These are phyloP conservation scores for Trebouxia sp. DNA, from an alignment of 139 green algal genomes.

Conservation along the genomic window DNA sequence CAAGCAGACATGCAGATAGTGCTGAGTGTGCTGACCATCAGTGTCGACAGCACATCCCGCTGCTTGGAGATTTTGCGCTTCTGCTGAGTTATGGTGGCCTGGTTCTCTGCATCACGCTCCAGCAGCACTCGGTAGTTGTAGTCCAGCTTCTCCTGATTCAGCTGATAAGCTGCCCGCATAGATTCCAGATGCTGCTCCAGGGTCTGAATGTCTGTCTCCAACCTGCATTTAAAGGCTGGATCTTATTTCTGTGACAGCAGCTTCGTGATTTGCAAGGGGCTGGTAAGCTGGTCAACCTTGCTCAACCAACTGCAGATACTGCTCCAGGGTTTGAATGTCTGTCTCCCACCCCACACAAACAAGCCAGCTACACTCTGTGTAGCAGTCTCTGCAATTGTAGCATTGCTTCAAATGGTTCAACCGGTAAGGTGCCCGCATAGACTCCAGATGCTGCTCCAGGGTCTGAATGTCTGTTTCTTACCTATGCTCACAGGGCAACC, in stretches of 20 bases:
- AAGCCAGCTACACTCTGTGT: no score
- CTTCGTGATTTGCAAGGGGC: no score
- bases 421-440: conserved; percentile 85
- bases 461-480: background rate
- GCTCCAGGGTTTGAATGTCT: background rate
- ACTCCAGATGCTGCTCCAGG: conserved; percentile 71
- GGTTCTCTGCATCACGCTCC: conserved; percentile 56
- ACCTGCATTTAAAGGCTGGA: conserved; percentile 31
- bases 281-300: background rate
- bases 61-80: conserved; percentile 81
- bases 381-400: conserved; percentile 90
- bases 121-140: conserved; percentile 90
- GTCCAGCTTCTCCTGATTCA: conserved; percentile 90
- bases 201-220: conserved; percentile 84
- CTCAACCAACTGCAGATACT: background rate
- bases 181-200: conserved; percentile 83
- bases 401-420: conserved; percentile 89
- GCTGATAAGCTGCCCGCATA: conserved; percentile 86
- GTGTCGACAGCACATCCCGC: conserved; percentile 68
- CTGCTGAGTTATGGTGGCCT: conserved; percentile 79
- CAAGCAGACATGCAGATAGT: background rate
- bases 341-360: no score
- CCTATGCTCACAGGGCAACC: no score
- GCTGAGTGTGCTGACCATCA: conserved; percentile 53
- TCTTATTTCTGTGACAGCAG: background rate